A percentile compares a stretch with the other conserved stretches of the same genome.
Conservation (phyloP, 192 early-diverging fungal genomes). For the Obelidium mucronatum region DNA sequence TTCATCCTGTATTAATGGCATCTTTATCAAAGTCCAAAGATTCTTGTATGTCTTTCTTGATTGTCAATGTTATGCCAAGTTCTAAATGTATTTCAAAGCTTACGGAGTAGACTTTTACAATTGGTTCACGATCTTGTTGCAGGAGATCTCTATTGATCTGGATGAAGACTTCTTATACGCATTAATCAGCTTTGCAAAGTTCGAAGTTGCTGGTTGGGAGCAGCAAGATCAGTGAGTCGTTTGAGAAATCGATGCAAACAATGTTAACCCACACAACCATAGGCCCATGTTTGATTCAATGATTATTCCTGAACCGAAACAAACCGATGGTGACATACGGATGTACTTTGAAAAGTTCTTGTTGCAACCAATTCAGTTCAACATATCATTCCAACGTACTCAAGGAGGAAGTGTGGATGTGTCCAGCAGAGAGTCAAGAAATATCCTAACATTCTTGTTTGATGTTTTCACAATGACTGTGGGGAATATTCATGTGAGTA, state of each 20-base stretch:
- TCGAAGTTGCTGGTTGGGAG: constrained; percentile 72
- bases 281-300: constrained; percentile 49
- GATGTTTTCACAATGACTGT: constrained; percentile 94
- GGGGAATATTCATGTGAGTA: constrained; percentile 92
- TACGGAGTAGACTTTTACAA: constrained; percentile 96
- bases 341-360: constrained; percentile 95
- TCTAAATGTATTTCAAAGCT: constrained; percentile 51
- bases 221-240: constrained; percentile 43
- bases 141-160: constrained; percentile 93
- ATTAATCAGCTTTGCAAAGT: constrained; percentile 85
- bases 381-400: constrained; percentile 94
- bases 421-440: constrained; percentile 42
- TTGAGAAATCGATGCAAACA: neutral
- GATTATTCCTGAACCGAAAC: constrained; percentile 76
- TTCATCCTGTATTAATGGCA: constrained; percentile 65
- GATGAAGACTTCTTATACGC: constrained; percentile 93
- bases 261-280: neutral
- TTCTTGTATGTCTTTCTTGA: constrained; percentile 62
- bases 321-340: constrained; percentile 72
- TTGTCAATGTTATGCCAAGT: neutral
- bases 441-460: constrained; percentile 54
- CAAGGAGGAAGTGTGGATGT: constrained; percentile 72
- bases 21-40: constrained; percentile 88
- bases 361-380: constrained; percentile 93
- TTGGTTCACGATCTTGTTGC: constrained; percentile 89